A percentile compares a stretch with the other conserved stretches of the same genome.
Evolutionary conservation across 2,329 filamentous ascomycete species (phyloP).

Genomic region (Talaromyces amestolkiae): DNA sequence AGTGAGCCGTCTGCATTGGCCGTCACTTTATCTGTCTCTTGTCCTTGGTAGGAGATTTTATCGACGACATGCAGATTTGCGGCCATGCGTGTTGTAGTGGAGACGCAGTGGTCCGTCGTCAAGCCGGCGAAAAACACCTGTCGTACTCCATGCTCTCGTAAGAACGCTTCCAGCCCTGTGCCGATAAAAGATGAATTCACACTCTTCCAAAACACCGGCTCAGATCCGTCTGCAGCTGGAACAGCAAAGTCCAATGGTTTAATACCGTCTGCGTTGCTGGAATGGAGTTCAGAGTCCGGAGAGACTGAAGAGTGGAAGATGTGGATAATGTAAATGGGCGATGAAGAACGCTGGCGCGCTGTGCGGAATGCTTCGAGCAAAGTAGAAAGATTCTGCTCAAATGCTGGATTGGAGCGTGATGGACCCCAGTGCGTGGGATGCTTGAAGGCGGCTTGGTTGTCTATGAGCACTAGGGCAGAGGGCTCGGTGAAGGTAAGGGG

Average conservation of each 20-base stretch:
- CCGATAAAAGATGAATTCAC: constrained; percentile 51
- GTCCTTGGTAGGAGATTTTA: constrained; percentile 22
- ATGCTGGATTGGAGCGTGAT: constrained; percentile 45
- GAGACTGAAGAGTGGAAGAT: constrained; percentile 45
- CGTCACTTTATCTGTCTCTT: constrained; percentile 17
- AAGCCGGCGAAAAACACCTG: constrained; percentile 46
- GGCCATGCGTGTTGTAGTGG: constrained; percentile 50
- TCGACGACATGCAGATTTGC: constrained; percentile 47
- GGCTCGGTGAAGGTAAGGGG: constrained; percentile 22
- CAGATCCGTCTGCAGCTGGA: constrained; percentile 31
- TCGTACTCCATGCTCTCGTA: constrained; percentile 34
- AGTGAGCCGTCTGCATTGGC: constrained; percentile 25
- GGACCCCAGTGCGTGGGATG: constrained; percentile 42
- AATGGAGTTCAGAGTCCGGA: constrained; percentile 38
- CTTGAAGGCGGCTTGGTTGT: constrained; percentile 47
- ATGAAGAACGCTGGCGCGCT: constrained; percentile 21
- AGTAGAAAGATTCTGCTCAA: constrained; percentile 43
- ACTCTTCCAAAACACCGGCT: constrained; percentile 44
- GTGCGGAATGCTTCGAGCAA: constrained; percentile 40
- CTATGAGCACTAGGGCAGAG: constrained; percentile 49
- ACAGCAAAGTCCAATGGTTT: constrained; percentile 33
- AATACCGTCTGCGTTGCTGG: constrained; percentile 28
- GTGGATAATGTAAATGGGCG: constrained; percentile 43
- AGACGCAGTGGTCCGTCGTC: constrained; percentile 53
- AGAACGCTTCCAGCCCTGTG: constrained; percentile 40